These are phyloP conservation scores for Megacollybia marginata DNA, from an alignment of 768 basidiomycete species.

Conservation along the genomic window DNA sequence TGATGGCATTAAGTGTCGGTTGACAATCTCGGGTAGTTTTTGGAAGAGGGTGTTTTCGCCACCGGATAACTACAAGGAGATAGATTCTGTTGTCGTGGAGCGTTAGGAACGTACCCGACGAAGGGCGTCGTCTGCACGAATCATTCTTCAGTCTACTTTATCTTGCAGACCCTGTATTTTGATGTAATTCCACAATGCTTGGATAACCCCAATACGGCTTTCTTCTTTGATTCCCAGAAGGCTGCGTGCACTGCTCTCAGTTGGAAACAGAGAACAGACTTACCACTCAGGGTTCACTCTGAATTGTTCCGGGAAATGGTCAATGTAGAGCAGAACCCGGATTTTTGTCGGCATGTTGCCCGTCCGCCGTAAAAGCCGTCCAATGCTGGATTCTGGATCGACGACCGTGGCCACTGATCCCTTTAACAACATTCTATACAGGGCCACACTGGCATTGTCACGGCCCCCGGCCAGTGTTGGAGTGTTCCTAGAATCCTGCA, in stretches of 20 bases:
- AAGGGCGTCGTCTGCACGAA: conserved; percentile 63
- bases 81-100: not conserved
- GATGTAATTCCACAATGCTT: conserved; percentile 89
- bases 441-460: too few species aligned
- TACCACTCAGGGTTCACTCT: conserved; percentile 69
- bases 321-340: conserved; percentile 79
- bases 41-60: conserved; percentile 70
- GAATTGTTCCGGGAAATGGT: conserved; percentile 83
- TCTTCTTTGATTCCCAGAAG: conserved; percentile 81
- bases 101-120: conserved; percentile 40
- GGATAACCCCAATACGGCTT: conserved; percentile 71
- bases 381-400: conserved; percentile 51
- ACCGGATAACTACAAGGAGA: conserved; percentile 51
- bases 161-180: conserved; percentile 79
- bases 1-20: conserved; percentile 65
- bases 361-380: conserved; percentile 84
- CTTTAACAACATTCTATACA: not conserved
- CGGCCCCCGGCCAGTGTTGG: too few species aligned
- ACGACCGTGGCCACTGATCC: conserved; percentile 56
- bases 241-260: conserved; percentile 29
- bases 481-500: too few species aligned
- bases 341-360: conserved; percentile 75
- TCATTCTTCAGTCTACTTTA: conserved; percentile 66
- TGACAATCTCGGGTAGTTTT: conserved; percentile 77
- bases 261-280: conserved; percentile 5